A percentile compares a stretch with the other conserved stretches of the same genome.
These are phyloP conservation scores for Ophiostoma pallidulum DNA, from an alignment of 2,329 filamentous ascomycete genomes.

Conservation along the genomic window DNA sequence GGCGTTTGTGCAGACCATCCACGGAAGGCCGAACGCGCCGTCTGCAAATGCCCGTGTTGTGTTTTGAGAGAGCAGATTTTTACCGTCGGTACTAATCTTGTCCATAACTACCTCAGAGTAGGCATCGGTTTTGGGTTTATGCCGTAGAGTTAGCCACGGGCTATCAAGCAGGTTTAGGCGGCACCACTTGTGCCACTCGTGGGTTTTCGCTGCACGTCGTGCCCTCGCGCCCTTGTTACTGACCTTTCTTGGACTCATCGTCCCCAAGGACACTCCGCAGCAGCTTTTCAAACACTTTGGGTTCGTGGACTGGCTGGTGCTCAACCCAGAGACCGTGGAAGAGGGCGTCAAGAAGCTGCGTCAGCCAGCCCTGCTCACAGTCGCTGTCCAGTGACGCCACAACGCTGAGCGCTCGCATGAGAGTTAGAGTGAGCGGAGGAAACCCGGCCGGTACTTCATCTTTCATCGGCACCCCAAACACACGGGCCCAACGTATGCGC, in stretches of 20 bases:
- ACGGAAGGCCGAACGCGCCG: constrained; percentile 31
- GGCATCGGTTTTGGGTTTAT: too few species aligned
- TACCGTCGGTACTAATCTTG: constrained; percentile 21
- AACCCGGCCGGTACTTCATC: constrained; percentile 24
- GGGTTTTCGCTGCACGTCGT: too few species aligned
- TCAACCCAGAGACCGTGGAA: constrained; percentile 26
- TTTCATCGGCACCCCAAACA: constrained; percentile 28
- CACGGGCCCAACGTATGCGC: constrained; percentile 26
- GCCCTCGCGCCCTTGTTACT: not conserved
- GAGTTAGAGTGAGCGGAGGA: constrained; percentile 26
- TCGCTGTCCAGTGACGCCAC: constrained; percentile 18
- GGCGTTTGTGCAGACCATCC: constrained; percentile 28
- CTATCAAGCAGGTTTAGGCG: too few species aligned
- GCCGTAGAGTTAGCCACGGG: too few species aligned
- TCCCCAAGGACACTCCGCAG: constrained; percentile 21
- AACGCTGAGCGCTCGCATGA: constrained; percentile 27
- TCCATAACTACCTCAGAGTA: constrained; percentile 23
- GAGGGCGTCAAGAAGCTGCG: constrained; percentile 25
- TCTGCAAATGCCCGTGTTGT: constrained; percentile 28
- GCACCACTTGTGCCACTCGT: too few species aligned
- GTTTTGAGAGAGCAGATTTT: constrained; percentile 24
- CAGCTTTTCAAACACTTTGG: constrained; percentile 21
- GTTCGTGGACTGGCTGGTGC: constrained; percentile 21
- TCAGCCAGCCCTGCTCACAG: constrained; percentile 17
- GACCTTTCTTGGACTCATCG: constrained; percentile 20